Evolutionary conservation across 2,329 filamentous ascomycete species (phyloP).

Genomic region (Alternaria tenuissima): DNA sequence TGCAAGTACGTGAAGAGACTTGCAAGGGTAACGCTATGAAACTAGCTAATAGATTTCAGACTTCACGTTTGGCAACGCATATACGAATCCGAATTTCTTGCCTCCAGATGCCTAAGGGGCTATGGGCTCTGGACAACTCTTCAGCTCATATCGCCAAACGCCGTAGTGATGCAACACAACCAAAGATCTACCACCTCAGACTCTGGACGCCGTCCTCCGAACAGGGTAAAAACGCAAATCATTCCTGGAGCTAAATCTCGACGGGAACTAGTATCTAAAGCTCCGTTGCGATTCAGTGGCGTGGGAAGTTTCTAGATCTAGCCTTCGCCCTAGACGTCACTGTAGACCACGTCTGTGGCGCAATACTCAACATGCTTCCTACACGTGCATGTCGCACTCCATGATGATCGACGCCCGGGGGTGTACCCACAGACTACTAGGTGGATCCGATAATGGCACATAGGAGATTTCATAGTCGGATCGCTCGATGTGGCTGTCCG

Average conservation of each 20-base stretch:
- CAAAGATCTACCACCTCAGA: not conserved
- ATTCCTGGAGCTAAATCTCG: not conserved
- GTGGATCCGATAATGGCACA: conserved; percentile 13
- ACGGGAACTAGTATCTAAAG: conserved; percentile 7
- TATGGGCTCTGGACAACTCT: not conserved
- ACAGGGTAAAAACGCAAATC: conserved; percentile 1
- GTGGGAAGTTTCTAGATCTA: conserved; percentile 6
- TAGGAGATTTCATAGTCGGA: conserved; percentile 7
- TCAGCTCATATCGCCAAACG: not conserved
- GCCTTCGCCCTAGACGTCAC: conserved; percentile 12
- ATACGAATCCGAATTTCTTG: not conserved
- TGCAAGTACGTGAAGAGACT: not conserved
- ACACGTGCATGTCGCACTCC: conserved; percentile 4
- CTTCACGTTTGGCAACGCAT: not conserved
- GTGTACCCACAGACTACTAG: not conserved
- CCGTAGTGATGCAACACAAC: conserved; percentile 3
- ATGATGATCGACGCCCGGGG: conserved; percentile 13
- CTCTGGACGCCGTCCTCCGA: not conserved
- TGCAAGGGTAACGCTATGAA: conserved; percentile 1
- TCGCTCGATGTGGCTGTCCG: conserved; percentile 14
- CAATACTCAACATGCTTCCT: conserved; percentile 8
- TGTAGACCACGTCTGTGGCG: conserved; percentile 11
- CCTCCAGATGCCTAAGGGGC: not conserved
- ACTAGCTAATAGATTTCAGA: not conserved
- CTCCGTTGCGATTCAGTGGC: conserved; percentile 1